A percentile compares a stretch with the other conserved stretches of the same genome.
phyloP scores from a whole-genome alignment of 2,329 filamentous ascomycete genomes.

The Colletotrichum melonis region DNA sequence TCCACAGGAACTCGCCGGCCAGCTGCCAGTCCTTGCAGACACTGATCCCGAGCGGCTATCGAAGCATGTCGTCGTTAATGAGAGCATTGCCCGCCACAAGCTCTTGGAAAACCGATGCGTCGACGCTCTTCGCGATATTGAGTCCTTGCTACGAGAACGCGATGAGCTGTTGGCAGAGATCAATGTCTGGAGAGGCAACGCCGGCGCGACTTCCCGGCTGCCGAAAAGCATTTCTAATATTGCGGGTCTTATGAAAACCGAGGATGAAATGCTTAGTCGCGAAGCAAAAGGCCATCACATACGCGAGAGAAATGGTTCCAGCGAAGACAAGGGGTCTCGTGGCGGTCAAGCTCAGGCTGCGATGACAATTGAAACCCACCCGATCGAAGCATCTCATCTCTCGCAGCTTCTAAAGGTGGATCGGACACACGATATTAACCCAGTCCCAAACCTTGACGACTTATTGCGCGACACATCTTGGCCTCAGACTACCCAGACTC shows the following conservation, averaged over 20 bases:
- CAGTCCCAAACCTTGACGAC: conserved; percentile 2
- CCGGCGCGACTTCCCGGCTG: conserved; percentile 10
- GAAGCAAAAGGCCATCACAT: background rate
- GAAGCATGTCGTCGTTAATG: conserved; percentile 52
- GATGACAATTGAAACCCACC: background rate
- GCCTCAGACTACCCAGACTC: background rate
- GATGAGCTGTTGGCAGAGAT: conserved; percentile 44
- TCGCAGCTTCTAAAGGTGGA: background rate
- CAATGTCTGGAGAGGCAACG: conserved; percentile 39
- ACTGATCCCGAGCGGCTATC: conserved; percentile 50
- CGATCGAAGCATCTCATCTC: background rate
- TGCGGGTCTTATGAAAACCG: conserved; percentile 12
- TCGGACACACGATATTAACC: background rate
- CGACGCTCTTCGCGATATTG: conserved; percentile 37
- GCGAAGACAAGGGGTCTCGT: background rate
- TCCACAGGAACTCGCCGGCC: conserved; percentile 47
- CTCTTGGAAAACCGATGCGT: conserved; percentile 38
- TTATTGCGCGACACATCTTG: conserved; percentile 16
- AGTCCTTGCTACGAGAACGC: conserved; percentile 40
- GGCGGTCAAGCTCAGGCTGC: background rate
- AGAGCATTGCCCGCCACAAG: conserved; percentile 47
- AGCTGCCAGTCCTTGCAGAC: conserved; percentile 47
- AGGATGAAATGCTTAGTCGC: conserved; percentile 17
- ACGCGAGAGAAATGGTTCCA: background rate
- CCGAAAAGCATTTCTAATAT: conserved; percentile 3